Conservation (phyloP, 306 rosid species). For the Dalbergia oliveri region DNA sequence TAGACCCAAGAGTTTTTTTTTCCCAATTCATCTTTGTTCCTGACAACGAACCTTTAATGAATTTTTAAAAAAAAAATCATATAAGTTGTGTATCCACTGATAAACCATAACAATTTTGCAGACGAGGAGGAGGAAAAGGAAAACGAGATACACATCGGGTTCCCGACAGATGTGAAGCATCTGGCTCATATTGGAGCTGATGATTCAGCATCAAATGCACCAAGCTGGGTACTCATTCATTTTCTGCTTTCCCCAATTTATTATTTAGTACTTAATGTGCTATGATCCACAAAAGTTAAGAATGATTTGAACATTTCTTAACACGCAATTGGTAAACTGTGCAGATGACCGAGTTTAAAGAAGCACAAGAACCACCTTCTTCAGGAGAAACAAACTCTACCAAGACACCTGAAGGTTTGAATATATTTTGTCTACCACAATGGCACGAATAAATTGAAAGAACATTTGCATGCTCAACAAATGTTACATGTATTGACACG, state of each 20-base stretch:
- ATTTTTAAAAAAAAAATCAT: not conserved
- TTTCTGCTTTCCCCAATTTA: not conserved
- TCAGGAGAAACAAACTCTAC: conserved; percentile 42
- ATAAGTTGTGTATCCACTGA: not conserved
- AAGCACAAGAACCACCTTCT: conserved; percentile 48
- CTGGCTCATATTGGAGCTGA: conserved; percentile 67
- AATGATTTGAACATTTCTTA: not conserved
- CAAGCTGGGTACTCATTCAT: conserved; percentile 57
- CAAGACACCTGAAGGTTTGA: conserved; percentile 60
- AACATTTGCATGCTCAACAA: not conserved
- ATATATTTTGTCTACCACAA: not conserved
- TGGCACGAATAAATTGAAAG: not conserved
- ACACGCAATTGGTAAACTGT: conserved; percentile 20
- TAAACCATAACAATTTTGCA: conserved; percentile 40
- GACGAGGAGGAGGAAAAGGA: conserved; percentile 77
- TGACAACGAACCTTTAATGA: not conserved
- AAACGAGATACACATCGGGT: conserved; percentile 81
- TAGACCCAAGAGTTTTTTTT: not conserved
- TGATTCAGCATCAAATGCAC: conserved; percentile 46
- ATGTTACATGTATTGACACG: not conserved
- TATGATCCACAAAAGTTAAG: not conserved
- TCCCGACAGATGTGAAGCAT: conserved; percentile 89
- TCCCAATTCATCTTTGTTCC: not conserved
- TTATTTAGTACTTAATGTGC: not conserved
- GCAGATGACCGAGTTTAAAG: conserved; percentile 78